Percentiles rank a stretch among this genome's conserved stretches.
phyloP scores from a whole-genome alignment of 139 green algal genomes.

The Tetraselmis striata region DNA sequence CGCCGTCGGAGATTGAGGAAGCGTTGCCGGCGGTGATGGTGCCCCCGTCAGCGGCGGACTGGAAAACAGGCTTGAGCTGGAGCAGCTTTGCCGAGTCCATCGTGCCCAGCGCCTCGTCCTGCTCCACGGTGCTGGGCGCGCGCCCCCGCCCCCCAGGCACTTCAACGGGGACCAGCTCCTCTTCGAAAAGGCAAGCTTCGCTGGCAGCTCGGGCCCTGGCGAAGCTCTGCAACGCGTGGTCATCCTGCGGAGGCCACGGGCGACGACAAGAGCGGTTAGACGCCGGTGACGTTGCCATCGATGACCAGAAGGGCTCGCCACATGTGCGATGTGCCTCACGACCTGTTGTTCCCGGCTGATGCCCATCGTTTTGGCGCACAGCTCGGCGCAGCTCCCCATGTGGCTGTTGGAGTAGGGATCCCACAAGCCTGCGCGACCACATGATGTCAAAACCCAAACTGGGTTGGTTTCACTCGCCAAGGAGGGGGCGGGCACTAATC shows the following conservation, averaged over 20 bases:
- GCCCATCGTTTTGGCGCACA: constrained; percentile 51
- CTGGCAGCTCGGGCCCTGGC: constrained; percentile 40
- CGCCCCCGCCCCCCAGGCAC: constrained; percentile 13
- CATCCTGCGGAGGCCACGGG: too few species aligned
- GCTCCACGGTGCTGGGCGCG: background rate
- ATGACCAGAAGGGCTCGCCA: too few species aligned
- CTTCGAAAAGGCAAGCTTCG: constrained; percentile 27
- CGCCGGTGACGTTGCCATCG: background rate
- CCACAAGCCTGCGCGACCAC: constrained; percentile 68
- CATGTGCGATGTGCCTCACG: background rate
- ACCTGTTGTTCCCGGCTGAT: constrained; percentile 58
- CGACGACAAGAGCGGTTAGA: too few species aligned
- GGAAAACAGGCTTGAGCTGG: constrained; percentile 68
- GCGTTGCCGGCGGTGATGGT: constrained; percentile 82
- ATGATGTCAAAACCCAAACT: too few species aligned
- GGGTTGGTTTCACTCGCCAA: too few species aligned
- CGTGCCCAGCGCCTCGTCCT: constrained; percentile 63
- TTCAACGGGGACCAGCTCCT: constrained; percentile 58
- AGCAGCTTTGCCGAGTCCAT: constrained; percentile 66
- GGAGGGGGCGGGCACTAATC: too few species aligned
- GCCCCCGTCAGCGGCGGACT: constrained; percentile 37
- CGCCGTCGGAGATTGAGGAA: constrained; percentile 80
- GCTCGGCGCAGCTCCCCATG: constrained; percentile 81
- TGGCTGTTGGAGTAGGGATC: constrained; percentile 67
- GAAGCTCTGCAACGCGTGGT: constrained; percentile 55